A percentile compares a stretch with the other conserved stretches of the same genome.
Evolutionary conservation across 2,329 filamentous ascomycete genomes (phyloP).

Genomic region (Ceratocystis alfenasii): DNA sequence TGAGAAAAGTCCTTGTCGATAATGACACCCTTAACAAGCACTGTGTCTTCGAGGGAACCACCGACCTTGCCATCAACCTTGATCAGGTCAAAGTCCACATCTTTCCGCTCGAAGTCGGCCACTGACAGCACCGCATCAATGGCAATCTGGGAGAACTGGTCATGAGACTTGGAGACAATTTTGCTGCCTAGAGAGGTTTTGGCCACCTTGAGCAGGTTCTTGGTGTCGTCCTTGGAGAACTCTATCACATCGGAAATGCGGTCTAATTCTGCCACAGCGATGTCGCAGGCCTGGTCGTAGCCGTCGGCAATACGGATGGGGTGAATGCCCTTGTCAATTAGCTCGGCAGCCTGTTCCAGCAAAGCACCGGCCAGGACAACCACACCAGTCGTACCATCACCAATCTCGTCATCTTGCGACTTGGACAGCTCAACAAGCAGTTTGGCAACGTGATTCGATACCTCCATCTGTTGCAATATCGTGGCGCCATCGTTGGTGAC

Average conservation of each 20-base stretch:
- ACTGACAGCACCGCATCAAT: slow-evolving; percentile 95
- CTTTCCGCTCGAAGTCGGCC: slow-evolving; percentile 86
- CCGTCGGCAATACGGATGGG: slow-evolving; percentile 97
- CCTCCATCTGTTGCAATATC: slow-evolving; percentile 96
- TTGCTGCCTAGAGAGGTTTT: slow-evolving; percentile 95
- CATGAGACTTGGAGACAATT: slow-evolving; percentile 97
- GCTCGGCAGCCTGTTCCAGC: slow-evolving; percentile 88
- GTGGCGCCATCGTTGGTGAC: slow-evolving; percentile 98
- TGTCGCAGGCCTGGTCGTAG: slow-evolving; percentile 94
- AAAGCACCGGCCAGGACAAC: slow-evolving; percentile 91
- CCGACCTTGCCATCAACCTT: slow-evolving; percentile 99
- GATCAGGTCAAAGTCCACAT: slow-evolving; percentile 97
- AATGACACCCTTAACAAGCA: slow-evolving; percentile 95
- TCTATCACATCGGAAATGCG: slow-evolving; percentile 83
- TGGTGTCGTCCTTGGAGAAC: slow-evolving; percentile 67
- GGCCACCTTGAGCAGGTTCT: slow-evolving; percentile 86
- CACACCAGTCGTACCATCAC: slow-evolving; percentile 94
- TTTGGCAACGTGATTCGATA: slow-evolving; percentile 96
- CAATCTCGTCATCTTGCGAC: slow-evolving; percentile 97
- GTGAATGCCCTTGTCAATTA: slow-evolving; percentile 99
- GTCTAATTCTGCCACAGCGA: slow-evolving; percentile 85
- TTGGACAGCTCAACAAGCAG: slow-evolving; percentile 93
- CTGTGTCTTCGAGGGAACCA: slow-evolving; percentile 79
- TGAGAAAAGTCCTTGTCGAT: slow-evolving; percentile 99
- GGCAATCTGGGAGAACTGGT: slow-evolving; percentile 94